Evolutionary conservation across 140 eudicot species (phyloP).

Genomic region (Stevia rebaudiana): DNA sequence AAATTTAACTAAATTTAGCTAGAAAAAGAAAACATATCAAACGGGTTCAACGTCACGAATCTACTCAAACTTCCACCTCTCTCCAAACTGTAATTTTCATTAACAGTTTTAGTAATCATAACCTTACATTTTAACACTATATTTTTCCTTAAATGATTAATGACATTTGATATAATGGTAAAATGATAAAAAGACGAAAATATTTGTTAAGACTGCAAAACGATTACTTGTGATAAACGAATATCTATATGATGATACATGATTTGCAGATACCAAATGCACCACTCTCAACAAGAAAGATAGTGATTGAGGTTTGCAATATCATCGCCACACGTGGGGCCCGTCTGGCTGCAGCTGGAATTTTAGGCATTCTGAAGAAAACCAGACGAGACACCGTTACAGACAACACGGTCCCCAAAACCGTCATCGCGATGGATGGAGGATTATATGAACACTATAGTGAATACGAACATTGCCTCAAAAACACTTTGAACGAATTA

Average conservation of each 20-base stretch:
- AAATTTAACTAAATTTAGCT: background rate
- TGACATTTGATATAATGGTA: background rate
- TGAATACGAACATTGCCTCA: slow-evolving; percentile 55
- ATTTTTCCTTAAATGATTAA: too few relatives aligned
- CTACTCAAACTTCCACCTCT: background rate
- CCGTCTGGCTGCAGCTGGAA: slow-evolving; percentile 76
- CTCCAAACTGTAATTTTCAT: background rate
- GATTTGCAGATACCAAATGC: slow-evolving; percentile 48
- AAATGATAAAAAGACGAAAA: too few relatives aligned
- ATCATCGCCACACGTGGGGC: slow-evolving; percentile 84
- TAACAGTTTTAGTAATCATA: background rate
- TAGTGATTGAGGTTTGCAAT: slow-evolving; percentile 70
- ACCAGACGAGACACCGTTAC: slow-evolving; percentile 48
- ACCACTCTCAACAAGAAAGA: slow-evolving; percentile 49
- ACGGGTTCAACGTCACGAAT: background rate
- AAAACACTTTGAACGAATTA: slow-evolving; percentile 57
- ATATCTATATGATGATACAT: background rate
- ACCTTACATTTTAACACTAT: background rate
- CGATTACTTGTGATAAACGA: background rate
- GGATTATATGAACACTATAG: slow-evolving; percentile 78
- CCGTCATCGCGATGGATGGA: slow-evolving; percentile 85
- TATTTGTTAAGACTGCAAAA: too few relatives aligned
- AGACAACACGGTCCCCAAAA: slow-evolving; percentile 41
- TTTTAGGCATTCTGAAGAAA: slow-evolving; percentile 69
- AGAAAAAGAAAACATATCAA: background rate